Base-by-base conservation (phyloP, 495 filamentous ascomycete genomes). In the Penicillium atrosanguineum region DNA sequence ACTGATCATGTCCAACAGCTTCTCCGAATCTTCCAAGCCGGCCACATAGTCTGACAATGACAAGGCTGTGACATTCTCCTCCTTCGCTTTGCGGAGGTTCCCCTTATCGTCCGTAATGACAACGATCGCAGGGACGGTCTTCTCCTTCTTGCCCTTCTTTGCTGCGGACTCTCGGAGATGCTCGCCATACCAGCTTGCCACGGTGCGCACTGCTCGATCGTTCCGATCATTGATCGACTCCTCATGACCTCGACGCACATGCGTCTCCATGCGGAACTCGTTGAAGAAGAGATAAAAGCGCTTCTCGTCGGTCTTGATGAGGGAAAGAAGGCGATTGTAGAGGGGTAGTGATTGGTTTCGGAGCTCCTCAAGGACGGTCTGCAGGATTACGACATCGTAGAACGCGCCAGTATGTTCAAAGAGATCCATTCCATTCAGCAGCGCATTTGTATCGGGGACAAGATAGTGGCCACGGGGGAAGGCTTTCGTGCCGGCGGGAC, bases 201-300 rank as follows among this genome's bases (percentile, higher is more conserved):
- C 90, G 57, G 81, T 83, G 38, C 95, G 80, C 11, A 98, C 89
- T 20, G 94, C 92, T 49, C 91, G 82, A 63, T 98, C 94, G 64
- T 98, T 98, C 38, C 94, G 83, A 67, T 98, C 94, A 63, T 98
- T 98, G 71, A 97, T 95, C 6, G 85, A 87, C 73, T 98, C 94
- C 20, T 88, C 87, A 20, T 72, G 76, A 23, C 83, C 78, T 60
- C 94, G 79, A 16, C 79, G 70, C 46, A 96, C 81, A 64, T 96
- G 86, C 7, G 94, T 98, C 71, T 98, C 94, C 39, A 88, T 76
- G 38, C 94, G 84, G 64, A 98, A 98, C 52, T 98, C 94, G 69
- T 98, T 98, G 79, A 97, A 97, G 72, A 98, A 98, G 42, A 98
- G 88, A 68, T 96, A 97, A 65, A 95, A 97, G 14, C 92, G 84